phyloP scores from a whole-genome alignment of 164 flowering plant genomes.

The Brasenia schreberi region DNA sequence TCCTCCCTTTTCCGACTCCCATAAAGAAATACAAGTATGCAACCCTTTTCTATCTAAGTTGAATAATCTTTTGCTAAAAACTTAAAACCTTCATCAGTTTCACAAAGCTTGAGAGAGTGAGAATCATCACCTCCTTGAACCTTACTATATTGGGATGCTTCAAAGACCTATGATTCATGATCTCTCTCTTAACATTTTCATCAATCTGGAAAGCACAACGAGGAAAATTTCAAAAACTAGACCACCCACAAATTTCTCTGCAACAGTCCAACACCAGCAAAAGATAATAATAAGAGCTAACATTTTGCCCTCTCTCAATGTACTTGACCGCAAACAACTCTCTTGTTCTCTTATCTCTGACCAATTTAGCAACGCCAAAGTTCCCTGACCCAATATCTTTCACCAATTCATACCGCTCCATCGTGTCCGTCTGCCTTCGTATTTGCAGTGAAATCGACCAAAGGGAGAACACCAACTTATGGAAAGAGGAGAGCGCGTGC shows the following conservation, averaged over 20 bases:
- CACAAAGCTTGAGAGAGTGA: no score
- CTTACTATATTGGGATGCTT: conserved; percentile 63
- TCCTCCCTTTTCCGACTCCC: no score
- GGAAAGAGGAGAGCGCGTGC: background rate
- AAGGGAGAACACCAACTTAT: background rate
- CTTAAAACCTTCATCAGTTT: no score
- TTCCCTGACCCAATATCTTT: conserved; percentile 68
- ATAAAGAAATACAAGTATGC: no score
- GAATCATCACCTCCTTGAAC: conserved; percentile 50
- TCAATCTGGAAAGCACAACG: conserved; percentile 37
- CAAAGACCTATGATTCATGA: conserved; percentile 71
- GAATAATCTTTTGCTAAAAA: no score
- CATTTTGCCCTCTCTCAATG: conserved; percentile 64
- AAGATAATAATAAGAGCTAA: background rate
- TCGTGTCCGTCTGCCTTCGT: conserved; percentile 7
- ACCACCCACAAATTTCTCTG: background rate
- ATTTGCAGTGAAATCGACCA: background rate
- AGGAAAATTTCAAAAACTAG: background rate
- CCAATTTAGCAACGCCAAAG: conserved; percentile 66
- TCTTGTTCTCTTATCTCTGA: conserved; percentile 36
- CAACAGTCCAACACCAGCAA: background rate
- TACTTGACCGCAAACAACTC: conserved; percentile 62
- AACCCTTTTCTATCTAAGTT: no score
- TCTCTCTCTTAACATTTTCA: conserved; percentile 76
- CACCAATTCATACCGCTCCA: conserved; percentile 58